These are phyloP conservation scores for Trametes elegans DNA, from an alignment of 768 basidiomycete genomes.

Conservation along the genomic window DNA sequence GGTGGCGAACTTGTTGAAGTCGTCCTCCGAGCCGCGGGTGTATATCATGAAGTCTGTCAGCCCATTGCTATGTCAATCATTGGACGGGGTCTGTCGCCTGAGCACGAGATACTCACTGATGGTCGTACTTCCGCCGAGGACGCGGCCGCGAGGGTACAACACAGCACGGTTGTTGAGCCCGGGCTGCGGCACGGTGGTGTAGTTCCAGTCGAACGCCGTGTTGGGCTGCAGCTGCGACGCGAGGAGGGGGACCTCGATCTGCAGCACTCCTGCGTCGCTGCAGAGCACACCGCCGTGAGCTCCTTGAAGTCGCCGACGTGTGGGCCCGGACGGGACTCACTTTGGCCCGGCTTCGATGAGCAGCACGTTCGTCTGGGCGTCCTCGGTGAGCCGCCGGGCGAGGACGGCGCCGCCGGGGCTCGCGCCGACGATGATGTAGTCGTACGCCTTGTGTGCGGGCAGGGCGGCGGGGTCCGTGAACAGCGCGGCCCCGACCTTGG, in stretches of 20 bases:
- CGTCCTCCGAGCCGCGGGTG: constrained; percentile 27
- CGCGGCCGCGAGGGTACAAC: constrained; percentile 23
- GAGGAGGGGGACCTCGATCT: constrained; percentile 20
- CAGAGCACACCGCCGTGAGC: neutral
- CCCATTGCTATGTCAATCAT: too few relatives aligned
- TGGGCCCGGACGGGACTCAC: neutral
- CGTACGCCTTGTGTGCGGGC: constrained; percentile 27
- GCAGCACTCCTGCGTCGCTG: constrained; percentile 19
- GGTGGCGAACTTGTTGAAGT: constrained; percentile 26
- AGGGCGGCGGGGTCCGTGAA: constrained; percentile 10
- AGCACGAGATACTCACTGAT: constrained; percentile 19
- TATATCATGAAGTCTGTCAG: constrained; percentile 27
- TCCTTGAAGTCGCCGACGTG: neutral
- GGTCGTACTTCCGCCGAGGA: constrained; percentile 29
- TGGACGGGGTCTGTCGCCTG: neutral
- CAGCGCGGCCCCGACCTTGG: neutral
- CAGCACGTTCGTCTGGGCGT: constrained; percentile 34
- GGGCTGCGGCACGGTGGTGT: constrained; percentile 25
- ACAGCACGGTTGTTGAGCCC: constrained; percentile 22
- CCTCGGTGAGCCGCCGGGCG: constrained; percentile 39
- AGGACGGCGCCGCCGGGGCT: constrained; percentile 39
- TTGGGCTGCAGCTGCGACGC: constrained; percentile 16
- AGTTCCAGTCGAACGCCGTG: constrained; percentile 29
- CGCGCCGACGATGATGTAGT: constrained; percentile 39
- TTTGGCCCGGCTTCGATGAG: constrained; percentile 28